A percentile compares a stretch with the other conserved stretches of the same genome.
Conservation (phyloP, 345 rosid species). For the Sisymbrium irio region DNA sequence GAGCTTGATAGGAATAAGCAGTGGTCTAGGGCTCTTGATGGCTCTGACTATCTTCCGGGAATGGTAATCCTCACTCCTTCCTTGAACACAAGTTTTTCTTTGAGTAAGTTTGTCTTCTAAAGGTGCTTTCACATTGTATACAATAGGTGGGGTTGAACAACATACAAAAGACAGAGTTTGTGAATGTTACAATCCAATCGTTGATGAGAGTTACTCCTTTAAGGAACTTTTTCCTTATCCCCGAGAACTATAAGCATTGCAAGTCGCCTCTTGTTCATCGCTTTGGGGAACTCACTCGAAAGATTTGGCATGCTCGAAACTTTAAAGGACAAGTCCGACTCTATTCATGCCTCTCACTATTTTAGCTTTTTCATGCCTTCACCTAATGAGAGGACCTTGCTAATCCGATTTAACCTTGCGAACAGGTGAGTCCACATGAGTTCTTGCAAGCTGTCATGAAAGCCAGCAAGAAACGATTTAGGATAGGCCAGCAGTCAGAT, state of each 20-base stretch:
- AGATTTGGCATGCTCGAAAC: conserved; percentile 97
- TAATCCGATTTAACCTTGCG: neutral
- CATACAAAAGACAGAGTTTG: conserved; percentile 94
- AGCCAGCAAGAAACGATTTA: conserved; percentile 80
- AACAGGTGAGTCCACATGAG: conserved; percentile 98
- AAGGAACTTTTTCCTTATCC: conserved; percentile 88
- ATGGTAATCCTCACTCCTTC: conserved; percentile 47
- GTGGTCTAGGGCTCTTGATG: conserved; percentile 99
- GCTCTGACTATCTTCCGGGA: conserved; percentile 98
- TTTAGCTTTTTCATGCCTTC: neutral
- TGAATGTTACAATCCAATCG: conserved; percentile 93
- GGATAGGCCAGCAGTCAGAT: conserved; percentile 88
- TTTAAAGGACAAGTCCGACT: conserved; percentile 91
- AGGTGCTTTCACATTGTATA: neutral
- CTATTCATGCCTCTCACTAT: neutral
- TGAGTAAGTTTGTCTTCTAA: neutral
- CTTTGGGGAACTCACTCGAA: conserved; percentile 88
- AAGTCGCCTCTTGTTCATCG: conserved; percentile 86
- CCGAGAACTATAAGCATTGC: conserved; percentile 80
- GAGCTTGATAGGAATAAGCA: conserved; percentile 82
- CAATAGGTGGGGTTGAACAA: conserved; percentile 93
- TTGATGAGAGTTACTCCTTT: conserved; percentile 92
- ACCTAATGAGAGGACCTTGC: neutral
- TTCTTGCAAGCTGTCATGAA: conserved; percentile 98
- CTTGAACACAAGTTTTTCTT: neutral